Base-by-base conservation (phyloP, 2,329 filamentous ascomycete genomes). In the Pseudocercospora pini-densiflorae region DNA sequence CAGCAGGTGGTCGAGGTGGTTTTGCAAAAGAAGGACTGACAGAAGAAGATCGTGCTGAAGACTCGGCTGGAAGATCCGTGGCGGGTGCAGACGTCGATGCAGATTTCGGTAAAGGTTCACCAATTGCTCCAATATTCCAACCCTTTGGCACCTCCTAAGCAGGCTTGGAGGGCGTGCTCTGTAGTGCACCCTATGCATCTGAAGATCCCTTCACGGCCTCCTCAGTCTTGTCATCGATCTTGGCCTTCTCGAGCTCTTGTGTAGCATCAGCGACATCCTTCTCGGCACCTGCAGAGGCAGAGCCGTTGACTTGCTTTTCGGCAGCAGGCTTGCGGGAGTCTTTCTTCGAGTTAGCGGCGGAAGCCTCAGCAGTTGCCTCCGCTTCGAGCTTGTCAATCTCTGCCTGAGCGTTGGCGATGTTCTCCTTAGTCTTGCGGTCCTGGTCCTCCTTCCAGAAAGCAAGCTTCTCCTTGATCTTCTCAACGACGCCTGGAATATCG, bases 331-430 rank as follows among this genome's bases (percentile, higher is more conserved):
- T 64, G 55, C 79, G 68, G 77, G 60, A 19, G 21, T 19, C n/a
- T 74, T 71, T 85, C 83, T 60, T 68, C 14, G 43, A 49, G n/a
- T 81, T 75, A 71, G 79, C 81, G 69, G 80, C 81, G 69, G 81
- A 81, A 70, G 84, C 84, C 68, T 80, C 70, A 69, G 84, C 84
- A 68, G 80, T 84, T 63, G 89, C 89, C 78, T 97, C 94, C 63
- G 86, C 83, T 73, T 90, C 88, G 51, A 98, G 88, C 73, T 90
- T 89, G 78, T 94, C 92, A 70, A 99, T 96, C 81, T 97, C 93
- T 81, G 94, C 94, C 85, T 97, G 91, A 68, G 95, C 95, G 82
- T 97, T 97, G 70, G 93, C 92, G 68, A 98, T 90, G 85, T 99
- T 99, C 63, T 92, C 91, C 79, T 95, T 88, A 21, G 95, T 99